phyloP scores from a whole-genome alignment of 2,329 filamentous ascomycete genomes.

The Fusarium praegraminearum region DNA sequence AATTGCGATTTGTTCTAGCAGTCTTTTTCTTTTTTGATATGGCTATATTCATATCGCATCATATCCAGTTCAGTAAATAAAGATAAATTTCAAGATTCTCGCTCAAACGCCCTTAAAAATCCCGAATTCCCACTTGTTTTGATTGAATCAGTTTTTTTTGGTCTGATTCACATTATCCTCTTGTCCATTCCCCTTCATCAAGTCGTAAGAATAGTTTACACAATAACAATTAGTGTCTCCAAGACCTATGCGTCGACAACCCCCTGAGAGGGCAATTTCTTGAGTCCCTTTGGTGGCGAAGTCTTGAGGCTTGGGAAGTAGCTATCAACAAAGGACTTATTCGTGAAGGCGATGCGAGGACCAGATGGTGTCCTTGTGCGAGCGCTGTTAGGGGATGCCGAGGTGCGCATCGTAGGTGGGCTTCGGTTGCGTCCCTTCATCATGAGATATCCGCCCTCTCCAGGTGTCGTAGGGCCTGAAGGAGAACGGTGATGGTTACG shows the following conservation, averaged over 20 bases:
- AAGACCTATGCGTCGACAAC: conserved; percentile 36
- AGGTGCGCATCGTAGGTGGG: conserved; percentile 48
- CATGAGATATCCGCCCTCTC: conserved; percentile 58
- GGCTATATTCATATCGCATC: background rate
- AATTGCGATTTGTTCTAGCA: background rate
- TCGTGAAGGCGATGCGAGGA: conserved; percentile 50
- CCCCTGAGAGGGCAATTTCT: conserved; percentile 43
- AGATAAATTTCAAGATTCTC: conserved; percentile 1
- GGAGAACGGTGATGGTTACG: conserved; percentile 60
- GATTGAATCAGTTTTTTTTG: background rate
- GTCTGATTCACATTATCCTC: background rate
- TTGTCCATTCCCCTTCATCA: conserved; percentile 24
- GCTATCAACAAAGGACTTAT: conserved; percentile 51
- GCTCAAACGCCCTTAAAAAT: conserved; percentile 25
- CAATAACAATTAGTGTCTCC: background rate
- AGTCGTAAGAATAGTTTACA: conserved; percentile 37
- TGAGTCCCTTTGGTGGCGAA: conserved; percentile 51
- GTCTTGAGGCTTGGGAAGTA: conserved; percentile 57
- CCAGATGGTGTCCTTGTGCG: conserved; percentile 62
- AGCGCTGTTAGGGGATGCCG: conserved; percentile 60
- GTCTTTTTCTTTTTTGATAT: background rate
- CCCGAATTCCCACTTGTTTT: conserved; percentile 11
- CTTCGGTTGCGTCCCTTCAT: conserved; percentile 57
- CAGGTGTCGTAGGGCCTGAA: conserved; percentile 56
- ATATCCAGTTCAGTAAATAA: background rate